These are phyloP conservation scores for Penicillium frequentans DNA, from an alignment of 2,329 filamentous ascomycete species.

Conservation along the genomic window DNA sequence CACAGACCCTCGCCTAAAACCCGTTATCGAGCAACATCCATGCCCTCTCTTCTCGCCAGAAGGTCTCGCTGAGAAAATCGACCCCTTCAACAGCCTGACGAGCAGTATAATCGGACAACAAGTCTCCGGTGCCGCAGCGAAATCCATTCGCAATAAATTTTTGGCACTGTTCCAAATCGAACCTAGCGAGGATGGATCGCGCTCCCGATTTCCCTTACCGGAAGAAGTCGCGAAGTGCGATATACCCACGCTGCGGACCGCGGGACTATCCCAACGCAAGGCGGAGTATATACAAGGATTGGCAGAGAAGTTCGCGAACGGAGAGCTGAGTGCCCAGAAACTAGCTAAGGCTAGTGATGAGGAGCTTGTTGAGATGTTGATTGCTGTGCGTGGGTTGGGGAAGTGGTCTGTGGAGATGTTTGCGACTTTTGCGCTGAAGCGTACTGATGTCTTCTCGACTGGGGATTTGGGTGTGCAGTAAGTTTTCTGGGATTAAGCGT, in stretches of 20 bases:
- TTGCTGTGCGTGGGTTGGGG: conserved; percentile 82
- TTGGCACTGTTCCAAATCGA: conserved; percentile 65
- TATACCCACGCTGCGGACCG: conserved; percentile 71
- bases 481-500: conserved; percentile 28
- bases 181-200: conserved; percentile 12
- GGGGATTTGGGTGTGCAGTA: conserved; percentile 90
- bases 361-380: conserved; percentile 77
- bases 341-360: conserved; percentile 80
- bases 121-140: conserved; percentile 88
- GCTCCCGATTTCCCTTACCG: conserved; percentile 68
- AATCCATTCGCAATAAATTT: conserved; percentile 84
- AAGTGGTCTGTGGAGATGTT: conserved; percentile 98
- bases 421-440: conserved; percentile 89
- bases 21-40: conserved; percentile 70
- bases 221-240: conserved; percentile 65
- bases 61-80: conserved; percentile 78
- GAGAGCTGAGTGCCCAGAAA: conserved; percentile 74
- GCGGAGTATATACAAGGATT: conserved; percentile 91
- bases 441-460: conserved; percentile 88
- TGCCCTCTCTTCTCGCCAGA: conserved; percentile 79
- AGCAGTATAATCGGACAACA: conserved; percentile 95
- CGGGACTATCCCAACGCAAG: conserved; percentile 89
- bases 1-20: conserved; percentile 70
- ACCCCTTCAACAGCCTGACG: conserved; percentile 80
- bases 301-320: conserved; percentile 73